phyloP scores from a whole-genome alignment of 495 filamentous ascomycete genomes.

The Podospora anserina region DNA sequence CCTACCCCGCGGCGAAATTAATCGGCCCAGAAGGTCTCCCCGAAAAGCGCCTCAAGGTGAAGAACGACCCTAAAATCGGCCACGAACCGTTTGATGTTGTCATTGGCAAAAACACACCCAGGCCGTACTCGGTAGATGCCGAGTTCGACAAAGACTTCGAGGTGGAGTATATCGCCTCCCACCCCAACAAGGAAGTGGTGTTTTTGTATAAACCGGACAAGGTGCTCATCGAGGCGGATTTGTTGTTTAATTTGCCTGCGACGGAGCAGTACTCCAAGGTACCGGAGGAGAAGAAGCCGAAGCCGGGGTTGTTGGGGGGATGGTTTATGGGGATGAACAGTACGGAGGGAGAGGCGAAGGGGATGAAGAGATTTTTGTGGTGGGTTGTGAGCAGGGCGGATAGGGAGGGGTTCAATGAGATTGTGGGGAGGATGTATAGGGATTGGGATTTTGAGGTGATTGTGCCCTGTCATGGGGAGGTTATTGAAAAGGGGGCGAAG shows the following conservation, averaged over 20 bases:
- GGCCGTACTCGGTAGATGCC: slow-evolving; percentile 48
- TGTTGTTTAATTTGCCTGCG: slow-evolving; percentile 89
- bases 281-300: slow-evolving; percentile 50
- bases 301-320: slow-evolving; percentile 60
- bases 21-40: slow-evolving; percentile 81
- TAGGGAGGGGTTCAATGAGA: slow-evolving; percentile 64
- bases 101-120: slow-evolving; percentile 54
- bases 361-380: slow-evolving; percentile 82
- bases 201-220: slow-evolving; percentile 76
- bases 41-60: slow-evolving; percentile 70
- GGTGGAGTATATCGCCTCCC: slow-evolving; percentile 74
- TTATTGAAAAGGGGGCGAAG: slow-evolving; percentile 73
- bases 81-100: slow-evolving; percentile 66
- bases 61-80: slow-evolving; percentile 55
- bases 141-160: slow-evolving; percentile 89
- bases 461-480: slow-evolving; percentile 92
- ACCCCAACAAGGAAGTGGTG: slow-evolving; percentile 82
- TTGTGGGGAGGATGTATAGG: slow-evolving; percentile 59
- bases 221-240: slow-evolving; percentile 86
- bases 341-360: slow-evolving; percentile 61
- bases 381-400: slow-evolving; percentile 64
- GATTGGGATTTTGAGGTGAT: slow-evolving; percentile 84
- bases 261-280: slow-evolving; percentile 74
- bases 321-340: slow-evolving; percentile 59
- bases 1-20: slow-evolving; percentile 72